Base-by-base conservation (phyloP, 2,329 filamentous ascomycete species). In the Coniochaeta prunicola region DNA sequence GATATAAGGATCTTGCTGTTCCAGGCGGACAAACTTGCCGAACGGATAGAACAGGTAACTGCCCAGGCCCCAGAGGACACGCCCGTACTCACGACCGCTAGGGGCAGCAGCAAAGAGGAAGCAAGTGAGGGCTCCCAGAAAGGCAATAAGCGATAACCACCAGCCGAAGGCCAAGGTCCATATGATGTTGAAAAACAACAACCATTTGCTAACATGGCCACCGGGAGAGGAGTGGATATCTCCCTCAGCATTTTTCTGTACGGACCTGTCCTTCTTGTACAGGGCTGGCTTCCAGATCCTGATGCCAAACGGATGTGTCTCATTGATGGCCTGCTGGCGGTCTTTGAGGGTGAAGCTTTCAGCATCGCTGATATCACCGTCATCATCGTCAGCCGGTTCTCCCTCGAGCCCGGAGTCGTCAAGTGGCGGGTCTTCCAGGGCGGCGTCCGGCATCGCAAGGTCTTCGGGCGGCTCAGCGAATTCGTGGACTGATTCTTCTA, bases 271-370 rank as follows among this genome's bases (percentile, higher is more conserved):
- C 74, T 99, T 99, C 76, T 99, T 99, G 82, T 99, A 99, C 63
- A 99, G 74, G 1, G 94, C 96, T 48, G 94, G 94, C 74, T 99
- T 99, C 94, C 94, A 99, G 63, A 99, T 91, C 71, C 96, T 87
- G 70, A 99, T 97, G 79, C 94, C 94, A 68, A 99, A 99, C 0
- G 94, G 94, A 79, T 99, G 94, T 0, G 94, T 99, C 72, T 96
- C 89, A 75, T 99, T 99, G 79, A 99, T 99, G 64, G 94, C 94
- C 71, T 96, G 87, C 74, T 99, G 94, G 59, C 94, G 86, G 73
- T 99, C 94, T 73, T 96, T 96, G 66, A 99, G 82, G 0, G 94
- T 99, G 71, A 99, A 99, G 76, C 93, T 97, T 75, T 97, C 94
- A 1, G 94, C 90, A 66, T 97, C 94, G 72, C 93, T 97, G 57